phyloP scores from a whole-genome alignment of 306 rosid species.

The Trichosanthes truncata region DNA sequence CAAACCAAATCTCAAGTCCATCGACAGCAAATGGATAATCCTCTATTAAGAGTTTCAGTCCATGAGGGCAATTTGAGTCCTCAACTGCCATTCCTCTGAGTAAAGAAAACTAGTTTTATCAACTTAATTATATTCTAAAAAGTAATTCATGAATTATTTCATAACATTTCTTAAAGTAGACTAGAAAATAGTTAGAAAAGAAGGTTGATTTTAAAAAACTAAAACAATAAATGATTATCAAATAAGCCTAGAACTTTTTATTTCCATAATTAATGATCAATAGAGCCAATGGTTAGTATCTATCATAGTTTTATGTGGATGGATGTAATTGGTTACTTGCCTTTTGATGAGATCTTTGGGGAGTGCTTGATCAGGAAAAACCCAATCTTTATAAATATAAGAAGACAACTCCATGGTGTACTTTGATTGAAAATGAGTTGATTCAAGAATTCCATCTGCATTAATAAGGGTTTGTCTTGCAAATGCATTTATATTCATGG shows the following conservation, averaged over 20 bases:
- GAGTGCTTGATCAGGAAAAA: conserved; percentile 62
- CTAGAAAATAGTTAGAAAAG: too few relatives aligned
- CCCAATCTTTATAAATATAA: conserved; percentile 55
- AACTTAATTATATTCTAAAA: too few relatives aligned
- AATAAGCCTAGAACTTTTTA: too few relatives aligned
- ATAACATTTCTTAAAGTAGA: too few relatives aligned
- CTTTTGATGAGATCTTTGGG: conserved; percentile 67
- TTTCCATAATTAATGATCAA: too few relatives aligned
- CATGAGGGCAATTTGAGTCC: conserved; percentile 46
- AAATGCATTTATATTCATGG: conserved; percentile 71
- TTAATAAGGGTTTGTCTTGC: conserved; percentile 57
- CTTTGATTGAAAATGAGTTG: conserved; percentile 44
- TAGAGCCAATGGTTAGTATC: background rate
- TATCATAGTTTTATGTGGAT: background rate
- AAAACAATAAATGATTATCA: too few relatives aligned
- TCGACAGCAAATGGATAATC: conserved; percentile 81
- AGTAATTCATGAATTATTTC: too few relatives aligned
- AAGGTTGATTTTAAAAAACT: too few relatives aligned
- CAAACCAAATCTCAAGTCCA: conserved; percentile 64
- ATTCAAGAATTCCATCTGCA: conserved; percentile 58
- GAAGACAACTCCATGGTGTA: conserved; percentile 70
- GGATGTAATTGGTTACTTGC: conserved; percentile 8
- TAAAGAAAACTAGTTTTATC: conserved; percentile 8
- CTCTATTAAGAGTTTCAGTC: conserved; percentile 46
- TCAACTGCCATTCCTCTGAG: conserved; percentile 58